Evolutionary conservation across 2,329 filamentous ascomycete species (phyloP).

Genomic region (Penicillium griseofulvum): DNA sequence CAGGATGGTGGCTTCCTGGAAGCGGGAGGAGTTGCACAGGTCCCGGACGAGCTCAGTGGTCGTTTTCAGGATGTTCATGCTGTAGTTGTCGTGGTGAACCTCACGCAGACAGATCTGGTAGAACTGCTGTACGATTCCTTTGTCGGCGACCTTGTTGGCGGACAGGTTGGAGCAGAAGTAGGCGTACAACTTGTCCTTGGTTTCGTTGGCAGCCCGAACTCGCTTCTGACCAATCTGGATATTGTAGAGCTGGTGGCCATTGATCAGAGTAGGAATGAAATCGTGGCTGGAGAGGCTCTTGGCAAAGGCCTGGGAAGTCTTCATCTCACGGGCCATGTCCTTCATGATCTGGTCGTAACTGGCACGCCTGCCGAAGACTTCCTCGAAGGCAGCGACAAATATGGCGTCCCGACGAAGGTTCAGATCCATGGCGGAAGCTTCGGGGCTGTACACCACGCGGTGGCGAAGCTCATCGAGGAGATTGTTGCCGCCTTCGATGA

Average conservation of each 20-base stretch:
- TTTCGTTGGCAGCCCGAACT: slow-evolving; percentile 26
- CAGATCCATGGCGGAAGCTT: slow-evolving; percentile 28
- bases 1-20: slow-evolving; percentile 36
- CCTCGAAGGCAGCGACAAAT: slow-evolving; percentile 48
- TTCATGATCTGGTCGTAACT: slow-evolving; percentile 43
- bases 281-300: slow-evolving; percentile 34
- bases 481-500: slow-evolving; percentile 41
- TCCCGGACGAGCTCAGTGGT: slow-evolving; percentile 29
- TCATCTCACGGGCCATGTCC: slow-evolving; percentile 44
- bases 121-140: slow-evolving; percentile 33
- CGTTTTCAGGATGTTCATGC: slow-evolving; percentile 31
- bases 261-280: slow-evolving; percentile 32
- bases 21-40: slow-evolving; percentile 30
- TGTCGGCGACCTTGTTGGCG: slow-evolving; percentile 24
- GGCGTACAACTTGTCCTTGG: slow-evolving; percentile 35
- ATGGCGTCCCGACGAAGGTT: slow-evolving; percentile 41
- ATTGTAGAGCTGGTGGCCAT: slow-evolving; percentile 31
- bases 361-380: slow-evolving; percentile 39
- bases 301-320: slow-evolving; percentile 42
- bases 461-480: slow-evolving; percentile 50
- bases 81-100: slow-evolving; percentile 29
- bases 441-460: slow-evolving; percentile 50
- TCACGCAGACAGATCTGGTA: slow-evolving; percentile 35
- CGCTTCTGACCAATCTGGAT: slow-evolving; percentile 35
- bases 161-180: slow-evolving; percentile 39